phyloP scores from a whole-genome alignment of 2,329 filamentous ascomycete species.

The Cladosporium sp. region DNA sequence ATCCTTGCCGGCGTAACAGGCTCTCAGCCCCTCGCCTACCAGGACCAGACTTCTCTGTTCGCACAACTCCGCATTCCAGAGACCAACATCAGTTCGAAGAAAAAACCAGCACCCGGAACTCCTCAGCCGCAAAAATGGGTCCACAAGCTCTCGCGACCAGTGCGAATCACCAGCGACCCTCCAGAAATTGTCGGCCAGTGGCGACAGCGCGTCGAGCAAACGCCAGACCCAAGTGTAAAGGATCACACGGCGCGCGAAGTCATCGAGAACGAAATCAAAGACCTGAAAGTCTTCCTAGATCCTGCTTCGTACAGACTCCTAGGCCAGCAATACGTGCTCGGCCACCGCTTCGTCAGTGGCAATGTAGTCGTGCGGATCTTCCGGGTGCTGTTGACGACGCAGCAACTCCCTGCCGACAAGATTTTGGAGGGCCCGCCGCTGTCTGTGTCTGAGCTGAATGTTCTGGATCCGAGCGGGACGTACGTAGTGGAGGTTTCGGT shows the following conservation, averaged over 20 bases:
- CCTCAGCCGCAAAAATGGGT: conserved; percentile 19
- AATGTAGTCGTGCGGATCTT: conserved; percentile 59
- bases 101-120: conserved; percentile 10
- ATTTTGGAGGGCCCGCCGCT: conserved; percentile 40
- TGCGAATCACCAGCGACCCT: conserved; percentile 15
- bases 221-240: conserved; percentile 52
- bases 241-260: conserved; percentile 56
- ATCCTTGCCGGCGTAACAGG: conserved; percentile 62
- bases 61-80: conserved; percentile 20
- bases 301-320: conserved; percentile 27
- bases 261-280: conserved; percentile 49
- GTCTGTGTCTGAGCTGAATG: conserved; percentile 45
- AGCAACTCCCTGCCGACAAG: conserved; percentile 17
- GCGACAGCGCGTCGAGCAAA: conserved; percentile 30
- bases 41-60: conserved; percentile 37
- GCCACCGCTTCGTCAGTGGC: conserved; percentile 58
- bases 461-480: conserved; percentile 57
- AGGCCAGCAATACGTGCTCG: conserved; percentile 58
- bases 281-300: conserved; percentile 42
- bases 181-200: conserved; percentile 24
- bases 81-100: conserved; percentile 25
- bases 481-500: conserved; percentile 61
- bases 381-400: conserved; percentile 44
- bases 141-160: conserved; percentile 27
- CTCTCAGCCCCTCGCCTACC: conserved; percentile 56